Base-by-base conservation (phyloP, 2,329 filamentous ascomycete species). In the Botryotinia convoluta region DNA sequence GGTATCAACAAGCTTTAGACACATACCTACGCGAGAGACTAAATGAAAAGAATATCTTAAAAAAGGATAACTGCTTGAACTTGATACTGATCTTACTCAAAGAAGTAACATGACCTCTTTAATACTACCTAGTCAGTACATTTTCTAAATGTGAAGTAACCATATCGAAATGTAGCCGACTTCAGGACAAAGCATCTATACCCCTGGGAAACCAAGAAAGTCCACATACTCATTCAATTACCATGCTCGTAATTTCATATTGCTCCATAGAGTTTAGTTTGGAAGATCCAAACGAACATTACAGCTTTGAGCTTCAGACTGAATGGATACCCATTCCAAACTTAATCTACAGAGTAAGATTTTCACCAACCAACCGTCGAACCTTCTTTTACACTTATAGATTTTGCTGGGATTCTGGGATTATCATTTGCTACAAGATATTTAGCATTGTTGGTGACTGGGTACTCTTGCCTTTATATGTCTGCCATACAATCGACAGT, bases 1-100 rank as follows among this genome's bases (percentile, higher is more conserved):
- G 35, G 45, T 42, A 51, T 26, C 63, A 68, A 68, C 35, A 54
- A 68, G 64, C 64, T 57, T 68, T 68, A 22, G 64, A 20, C 29
- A 54, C 59, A 37, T 39, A 6, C 45, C 45, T 6, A 51, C 12
- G 26, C 29, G 45, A 39, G 32, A 29, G 18, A n/a, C 45, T 29
- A 18, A 3, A 12, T 22, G 22, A 14, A 22, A 26, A 51, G 26
- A 37, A 51, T 20, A 22, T 7, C 45, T 42, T 4, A 54, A 54
- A 68, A 10, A 35, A 18, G 45, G 6, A 45, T 29, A 37, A 37
- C 5, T 16, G 18, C 29, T 37, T 1, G 10, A 29, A 20, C 10
- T 29, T 1, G 14, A 51, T 4, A 37, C 8, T 6, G 42, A 8
- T 22, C 57, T 48, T 62, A 37, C 57, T 14, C 6, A 29, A 71